Conservation (phyloP, 73 alveolate genomes). For the Stentor roeselii region DNA sequence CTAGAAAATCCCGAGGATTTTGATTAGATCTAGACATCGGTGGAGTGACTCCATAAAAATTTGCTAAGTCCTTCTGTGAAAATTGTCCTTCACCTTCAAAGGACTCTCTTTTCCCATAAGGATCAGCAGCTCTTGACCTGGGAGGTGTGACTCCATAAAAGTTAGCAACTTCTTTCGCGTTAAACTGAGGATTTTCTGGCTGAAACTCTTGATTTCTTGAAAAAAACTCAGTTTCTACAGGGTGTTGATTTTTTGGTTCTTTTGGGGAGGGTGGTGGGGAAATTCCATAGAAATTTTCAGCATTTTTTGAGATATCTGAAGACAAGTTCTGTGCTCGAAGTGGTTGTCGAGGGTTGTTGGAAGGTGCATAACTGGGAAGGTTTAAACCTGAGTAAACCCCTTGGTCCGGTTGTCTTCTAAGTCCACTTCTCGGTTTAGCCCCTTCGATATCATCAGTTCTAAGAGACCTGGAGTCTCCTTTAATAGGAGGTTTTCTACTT, state of each 20-base stretch:
- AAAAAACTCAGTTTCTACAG: background rate
- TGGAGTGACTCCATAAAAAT: slow-evolving; percentile 13
- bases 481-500: background rate
- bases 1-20: no score
- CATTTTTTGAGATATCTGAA: background rate
- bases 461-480: background rate
- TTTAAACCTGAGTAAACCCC: background rate
- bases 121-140: background rate
- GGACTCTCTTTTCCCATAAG: no score
- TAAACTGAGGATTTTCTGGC: background rate
- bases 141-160: slow-evolving; percentile 27
- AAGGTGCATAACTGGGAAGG: background rate
- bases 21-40: background rate
- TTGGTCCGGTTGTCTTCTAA: background rate
- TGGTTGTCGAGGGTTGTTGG: background rate
- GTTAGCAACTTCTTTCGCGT: background rate
- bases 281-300: slow-evolving; percentile 4
- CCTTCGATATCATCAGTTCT: slow-evolving; percentile 8
- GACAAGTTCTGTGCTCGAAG: background rate
- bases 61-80: background rate
- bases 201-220: background rate
- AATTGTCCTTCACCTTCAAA: background rate
- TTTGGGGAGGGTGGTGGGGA: background rate
- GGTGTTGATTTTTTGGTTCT: background rate
- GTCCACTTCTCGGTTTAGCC: background rate